Evolutionary conservation across 2,329 filamentous ascomycete genomes (phyloP).

Genomic region (Fusarium hainanense): DNA sequence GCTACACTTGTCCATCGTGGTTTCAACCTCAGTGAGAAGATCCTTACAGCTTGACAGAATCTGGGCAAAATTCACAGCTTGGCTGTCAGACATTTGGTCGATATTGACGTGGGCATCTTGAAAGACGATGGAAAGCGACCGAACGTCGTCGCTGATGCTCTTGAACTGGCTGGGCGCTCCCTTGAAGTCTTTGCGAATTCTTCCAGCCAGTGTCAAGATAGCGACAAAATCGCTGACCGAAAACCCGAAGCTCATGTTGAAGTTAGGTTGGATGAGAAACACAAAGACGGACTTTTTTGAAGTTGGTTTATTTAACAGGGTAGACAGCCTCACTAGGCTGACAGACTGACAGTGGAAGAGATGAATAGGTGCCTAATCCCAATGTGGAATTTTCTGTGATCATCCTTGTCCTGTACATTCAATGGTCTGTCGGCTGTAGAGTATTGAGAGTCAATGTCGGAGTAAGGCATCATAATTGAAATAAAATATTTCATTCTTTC

Average conservation of each 20-base stretch:
- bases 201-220: background rate
- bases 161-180: background rate
- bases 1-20: rapidly evolving
- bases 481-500: rapidly evolving
- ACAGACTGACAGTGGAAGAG: too few species aligned
- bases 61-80: background rate
- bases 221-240: background rate
- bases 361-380: too few species aligned
- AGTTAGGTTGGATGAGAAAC: too few species aligned
- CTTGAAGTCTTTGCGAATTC: background rate
- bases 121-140: background rate
- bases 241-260: background rate
- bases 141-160: background rate
- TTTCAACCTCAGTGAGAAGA: background rate
- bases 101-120: background rate
- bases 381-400: background rate
- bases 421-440: too few species aligned
- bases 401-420: background rate
- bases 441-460: too few species aligned
- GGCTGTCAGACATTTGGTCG: too few species aligned
- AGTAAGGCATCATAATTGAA: too few species aligned
- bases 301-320: too few species aligned
- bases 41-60: background rate
- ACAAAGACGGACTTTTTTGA: too few species aligned
- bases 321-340: too few species aligned